A percentile compares a stretch with the other conserved stretches of the same genome.
These are phyloP conservation scores for Pseudonitzschia delicatissima DNA, from an alignment of 108 stramenopile species.

Conservation along the genomic window DNA sequence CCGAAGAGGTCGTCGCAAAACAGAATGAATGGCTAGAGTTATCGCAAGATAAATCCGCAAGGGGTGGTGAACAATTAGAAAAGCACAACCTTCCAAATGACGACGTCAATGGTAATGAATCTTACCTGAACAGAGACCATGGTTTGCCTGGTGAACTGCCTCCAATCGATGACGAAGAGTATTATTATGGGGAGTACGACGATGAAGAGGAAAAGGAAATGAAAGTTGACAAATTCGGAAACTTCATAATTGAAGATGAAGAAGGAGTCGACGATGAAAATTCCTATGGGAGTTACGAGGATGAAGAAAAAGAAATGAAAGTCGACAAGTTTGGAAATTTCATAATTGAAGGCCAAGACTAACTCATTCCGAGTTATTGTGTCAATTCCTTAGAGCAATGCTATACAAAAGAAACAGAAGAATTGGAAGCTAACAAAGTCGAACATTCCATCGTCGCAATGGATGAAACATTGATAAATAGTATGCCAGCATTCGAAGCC, in stretches of 20 bases:
- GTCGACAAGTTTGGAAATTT: slow-evolving; percentile 69
- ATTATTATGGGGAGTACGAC: slow-evolving; percentile 27
- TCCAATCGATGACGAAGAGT: slow-evolving; percentile 49
- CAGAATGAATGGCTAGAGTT: slow-evolving; percentile 84
- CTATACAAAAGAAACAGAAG: too few relatives aligned
- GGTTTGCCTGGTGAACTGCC: slow-evolving; percentile 38
- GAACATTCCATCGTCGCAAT: too few relatives aligned
- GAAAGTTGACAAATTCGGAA: slow-evolving; percentile 68
- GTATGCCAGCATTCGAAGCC: too few relatives aligned
- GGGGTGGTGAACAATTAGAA: slow-evolving; percentile 28
- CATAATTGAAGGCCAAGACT: too few relatives aligned
- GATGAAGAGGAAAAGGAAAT: slow-evolving; percentile 40
- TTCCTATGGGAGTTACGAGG: neutral
- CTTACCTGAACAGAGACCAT: slow-evolving; percentile 5
- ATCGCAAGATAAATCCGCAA: neutral
- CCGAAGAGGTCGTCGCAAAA: slow-evolving; percentile 74
- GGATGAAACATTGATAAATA: too few relatives aligned
- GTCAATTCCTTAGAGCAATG: too few relatives aligned
- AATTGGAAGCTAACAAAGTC: too few relatives aligned
- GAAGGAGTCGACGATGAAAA: neutral
- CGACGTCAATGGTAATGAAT: neutral
- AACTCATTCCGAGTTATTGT: too few relatives aligned
- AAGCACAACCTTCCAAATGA: slow-evolving; percentile 20
- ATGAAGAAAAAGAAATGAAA: slow-evolving; percentile 18
- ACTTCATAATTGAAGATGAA: slow-evolving; percentile 37